Conservation (phyloP, 805 yeast genomes). For the Metschnikowia anglica region DNA sequence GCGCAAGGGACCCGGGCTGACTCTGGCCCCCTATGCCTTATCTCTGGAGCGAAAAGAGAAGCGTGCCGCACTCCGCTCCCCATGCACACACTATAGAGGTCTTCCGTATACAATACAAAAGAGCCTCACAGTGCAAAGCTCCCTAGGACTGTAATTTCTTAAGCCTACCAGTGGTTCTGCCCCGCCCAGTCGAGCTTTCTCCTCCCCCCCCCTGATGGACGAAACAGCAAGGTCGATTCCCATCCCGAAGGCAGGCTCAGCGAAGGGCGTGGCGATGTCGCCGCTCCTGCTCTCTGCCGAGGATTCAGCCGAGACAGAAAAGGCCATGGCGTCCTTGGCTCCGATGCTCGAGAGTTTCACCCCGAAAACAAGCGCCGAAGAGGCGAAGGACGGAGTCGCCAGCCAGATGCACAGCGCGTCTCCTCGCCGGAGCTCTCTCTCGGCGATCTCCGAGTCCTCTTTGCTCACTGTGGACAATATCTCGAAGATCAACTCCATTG, state of each 20-base stretch:
- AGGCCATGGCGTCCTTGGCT: constrained; percentile 76
- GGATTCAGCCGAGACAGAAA: constrained; percentile 32
- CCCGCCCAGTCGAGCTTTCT: too few species aligned
- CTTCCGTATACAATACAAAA: too few species aligned
- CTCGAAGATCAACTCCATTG: constrained; percentile 21
- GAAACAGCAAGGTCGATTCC: constrained; percentile 11
- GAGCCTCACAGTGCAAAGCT: too few species aligned
- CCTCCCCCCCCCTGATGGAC: too few species aligned
- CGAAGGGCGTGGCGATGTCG: constrained; percentile 14
- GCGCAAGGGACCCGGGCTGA: too few species aligned
- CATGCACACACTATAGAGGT: too few species aligned
- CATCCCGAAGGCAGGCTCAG: constrained; percentile 9
- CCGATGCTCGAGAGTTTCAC: constrained; percentile 73
- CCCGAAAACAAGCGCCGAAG: constrained; percentile 63
- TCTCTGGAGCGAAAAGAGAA: too few species aligned
- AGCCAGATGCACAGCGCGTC: constrained; percentile 13
- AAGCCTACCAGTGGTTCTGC: too few species aligned
- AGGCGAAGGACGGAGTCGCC: constrained; percentile 25
- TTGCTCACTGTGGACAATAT: constrained; percentile 20
- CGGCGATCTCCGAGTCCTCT: constrained; percentile 19
- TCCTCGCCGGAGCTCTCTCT: constrained; percentile 20
- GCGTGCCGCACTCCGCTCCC: too few species aligned
- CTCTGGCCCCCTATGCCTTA: too few species aligned
- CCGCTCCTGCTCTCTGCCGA: constrained; percentile 18
- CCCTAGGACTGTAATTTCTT: too few species aligned